These are phyloP conservation scores for Cystobasidium pallidum DNA, from an alignment of 1,284 basidiomycete genomes.

Conservation along the genomic window DNA sequence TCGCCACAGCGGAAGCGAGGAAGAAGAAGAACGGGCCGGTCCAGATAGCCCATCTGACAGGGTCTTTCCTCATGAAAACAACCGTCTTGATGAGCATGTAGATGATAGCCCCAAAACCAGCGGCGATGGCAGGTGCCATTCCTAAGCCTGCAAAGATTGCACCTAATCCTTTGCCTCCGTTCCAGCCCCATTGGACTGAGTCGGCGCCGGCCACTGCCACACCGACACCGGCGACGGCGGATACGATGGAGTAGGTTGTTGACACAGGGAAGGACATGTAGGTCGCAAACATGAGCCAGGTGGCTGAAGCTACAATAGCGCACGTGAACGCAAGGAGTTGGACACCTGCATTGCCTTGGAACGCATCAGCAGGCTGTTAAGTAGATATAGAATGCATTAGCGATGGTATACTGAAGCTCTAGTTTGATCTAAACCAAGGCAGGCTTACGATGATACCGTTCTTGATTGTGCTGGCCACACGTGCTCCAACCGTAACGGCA, in stretches of 20 bases:
- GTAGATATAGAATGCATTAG: no score
- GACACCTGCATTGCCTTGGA: conserved; percentile 59
- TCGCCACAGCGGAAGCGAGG: conserved; percentile 50
- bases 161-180: conserved; percentile 59
- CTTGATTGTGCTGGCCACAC: conserved; percentile 60
- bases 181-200: conserved; percentile 61
- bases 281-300: conserved; percentile 60
- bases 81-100: conserved; percentile 59
- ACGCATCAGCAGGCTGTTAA: conserved; percentile 50
- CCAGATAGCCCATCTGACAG: conserved; percentile 55
- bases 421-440: no score
- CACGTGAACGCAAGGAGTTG: conserved; percentile 61
- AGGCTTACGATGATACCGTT: conserved; percentile 58
- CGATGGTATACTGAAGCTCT: no score
- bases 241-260: conserved; percentile 60
- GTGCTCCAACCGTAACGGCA: conserved; percentile 59
- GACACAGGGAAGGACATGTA: conserved; percentile 59
- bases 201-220: conserved; percentile 59
- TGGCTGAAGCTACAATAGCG: conserved; percentile 53
- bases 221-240: conserved; percentile 60
- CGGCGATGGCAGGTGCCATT: conserved; percentile 55
- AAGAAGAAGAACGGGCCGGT: conserved; percentile 59
- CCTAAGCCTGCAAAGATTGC: conserved; percentile 58
- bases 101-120: conserved; percentile 58
- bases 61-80: conserved; percentile 57